Base-by-base conservation (phyloP, 148 eudicot species). In the Rheum nobile region DNA sequence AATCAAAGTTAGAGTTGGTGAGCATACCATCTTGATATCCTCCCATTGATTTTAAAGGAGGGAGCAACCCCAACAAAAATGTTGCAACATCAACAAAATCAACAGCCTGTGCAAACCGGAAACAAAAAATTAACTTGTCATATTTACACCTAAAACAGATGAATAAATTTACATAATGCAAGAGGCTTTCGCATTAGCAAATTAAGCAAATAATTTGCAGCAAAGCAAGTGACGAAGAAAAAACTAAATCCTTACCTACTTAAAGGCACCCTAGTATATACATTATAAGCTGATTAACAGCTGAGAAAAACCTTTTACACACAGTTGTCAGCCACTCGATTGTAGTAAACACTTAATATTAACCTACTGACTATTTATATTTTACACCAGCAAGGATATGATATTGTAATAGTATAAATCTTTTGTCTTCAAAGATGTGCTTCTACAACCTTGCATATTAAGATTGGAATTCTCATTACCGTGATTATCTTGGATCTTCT, bases 11-110 rank as follows among this genome's bases (percentile, higher is more conserved):
- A 31, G 2, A 4, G 65, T 9, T 11, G 46, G 76, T 21, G 37
- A 47, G 24, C 91, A 50, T 85, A 93, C 92, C 80, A 75, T 86
- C 88, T 71, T 76, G 84, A 81, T 75, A 79, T 73, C 63, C 74
- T 74, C 72, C 79, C 71, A 86, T 80, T 75, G 89, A 71, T 75
- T 84, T 84, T 75, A 90, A 57, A 77, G 92, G 88, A 80, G 98
- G 93, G 73, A 95, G 88, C 82, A 85, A 88, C 80, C 85, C 93
- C 85, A 95, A 74, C 78, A 95, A 85, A 80, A 80, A 82, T 74
- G 98, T 95, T 16, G 89, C 88, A 71, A 90, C 92, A 48, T 77
- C 81, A 67, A 89, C 90, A 83, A 95, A 87, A 79, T 95, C 92
- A 77, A 87, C 79, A 71, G 96, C 98, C 98, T 95, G 87, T 80